Evolutionary conservation across 192 early-diverging fungal species (phyloP).

Genomic region (Mortierella alpina): DNA sequence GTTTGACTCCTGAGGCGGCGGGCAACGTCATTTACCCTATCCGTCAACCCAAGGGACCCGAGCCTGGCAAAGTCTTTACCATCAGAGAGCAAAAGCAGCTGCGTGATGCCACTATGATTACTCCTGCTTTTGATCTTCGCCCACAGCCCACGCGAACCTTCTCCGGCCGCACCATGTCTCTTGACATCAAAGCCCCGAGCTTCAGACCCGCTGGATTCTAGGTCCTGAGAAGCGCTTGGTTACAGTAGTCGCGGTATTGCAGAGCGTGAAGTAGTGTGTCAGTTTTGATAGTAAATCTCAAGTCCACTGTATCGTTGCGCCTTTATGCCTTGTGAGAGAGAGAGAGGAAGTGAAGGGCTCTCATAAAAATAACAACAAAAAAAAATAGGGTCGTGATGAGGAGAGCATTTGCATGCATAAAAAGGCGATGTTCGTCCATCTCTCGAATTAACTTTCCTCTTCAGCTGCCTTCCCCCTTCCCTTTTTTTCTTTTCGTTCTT

Average conservation of each 20-base stretch:
- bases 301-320: no score
- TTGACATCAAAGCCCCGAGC: constrained; percentile 30
- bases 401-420: neutral
- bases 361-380: neutral
- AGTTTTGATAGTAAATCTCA: no score
- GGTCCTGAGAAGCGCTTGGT: no score
- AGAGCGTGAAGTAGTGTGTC: no score
- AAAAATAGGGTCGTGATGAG: neutral
- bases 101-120: constrained; percentile 47
- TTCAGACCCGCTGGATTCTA: constrained; percentile 20
- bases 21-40: constrained; percentile 70
- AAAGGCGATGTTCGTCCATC: neutral
- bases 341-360: neutral
- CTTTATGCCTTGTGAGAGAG: neutral
- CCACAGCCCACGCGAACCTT: constrained; percentile 18
- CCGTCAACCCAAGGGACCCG: constrained; percentile 82
- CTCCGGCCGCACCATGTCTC: constrained; percentile 26
- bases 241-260: no score
- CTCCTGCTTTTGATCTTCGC: constrained; percentile 31
- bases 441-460: neutral
- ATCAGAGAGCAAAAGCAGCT: constrained; percentile 59
- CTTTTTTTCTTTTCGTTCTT: neutral
- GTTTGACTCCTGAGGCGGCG: constrained; percentile 56
- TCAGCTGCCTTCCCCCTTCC: neutral
- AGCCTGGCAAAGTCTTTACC: constrained; percentile 77